phyloP scores from a whole-genome alignment of 345 rosid genomes.

The Ceriops decandra region DNA sequence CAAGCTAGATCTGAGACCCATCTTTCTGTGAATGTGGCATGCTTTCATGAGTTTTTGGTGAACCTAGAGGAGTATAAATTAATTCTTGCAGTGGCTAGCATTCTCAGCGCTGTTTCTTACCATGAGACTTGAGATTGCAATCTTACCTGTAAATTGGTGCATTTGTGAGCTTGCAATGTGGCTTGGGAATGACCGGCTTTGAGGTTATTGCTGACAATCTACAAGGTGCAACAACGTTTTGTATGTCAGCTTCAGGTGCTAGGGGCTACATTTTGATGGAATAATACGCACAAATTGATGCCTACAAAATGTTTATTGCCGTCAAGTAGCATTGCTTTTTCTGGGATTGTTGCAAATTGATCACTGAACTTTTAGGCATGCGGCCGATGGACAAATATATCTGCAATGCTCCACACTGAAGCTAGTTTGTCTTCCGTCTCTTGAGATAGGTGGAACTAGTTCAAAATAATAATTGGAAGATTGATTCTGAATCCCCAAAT shows the following conservation, averaged over 20 bases:
- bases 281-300: not conserved
- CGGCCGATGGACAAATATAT: too few species aligned
- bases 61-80: not conserved
- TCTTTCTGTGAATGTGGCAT: conserved; percentile 1
- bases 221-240: not conserved
- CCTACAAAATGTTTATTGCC: not conserved
- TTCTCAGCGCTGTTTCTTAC: conserved; percentile 6
- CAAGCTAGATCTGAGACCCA: conserved; percentile 30
- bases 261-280: not conserved
- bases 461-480: too few species aligned
- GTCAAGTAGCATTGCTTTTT: not conserved
- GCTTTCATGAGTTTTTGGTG: not conserved
- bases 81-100: conserved; percentile 7
- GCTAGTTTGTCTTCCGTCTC: too few species aligned
- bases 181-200: not conserved
- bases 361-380: too few species aligned
- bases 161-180: not conserved
- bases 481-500: too few species aligned
- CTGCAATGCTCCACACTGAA: too few species aligned
- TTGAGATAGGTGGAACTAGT: too few species aligned
- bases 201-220: not conserved
- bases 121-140: not conserved
- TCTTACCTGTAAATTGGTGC: not conserved
- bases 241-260: not conserved
- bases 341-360: too few species aligned